Evolutionary conservation across 106 monocot genomes (phyloP).

Genomic region (Posidonia australis): DNA sequence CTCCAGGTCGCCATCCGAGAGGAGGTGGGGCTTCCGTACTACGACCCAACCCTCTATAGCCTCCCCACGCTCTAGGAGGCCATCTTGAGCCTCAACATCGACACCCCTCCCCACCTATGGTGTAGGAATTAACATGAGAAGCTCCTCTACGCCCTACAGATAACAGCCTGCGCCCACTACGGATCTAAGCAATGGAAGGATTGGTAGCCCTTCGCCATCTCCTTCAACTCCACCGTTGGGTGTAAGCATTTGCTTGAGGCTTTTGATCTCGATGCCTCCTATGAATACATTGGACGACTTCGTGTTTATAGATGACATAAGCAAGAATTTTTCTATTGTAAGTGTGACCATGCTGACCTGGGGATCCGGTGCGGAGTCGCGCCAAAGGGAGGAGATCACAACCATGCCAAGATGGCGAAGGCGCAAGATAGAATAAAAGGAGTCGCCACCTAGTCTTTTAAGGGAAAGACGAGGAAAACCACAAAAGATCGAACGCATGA

Average conservation of each 20-base stretch:
- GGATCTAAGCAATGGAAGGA: conserved; percentile 33
- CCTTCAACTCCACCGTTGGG: conserved; percentile 42
- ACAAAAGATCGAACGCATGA: no score
- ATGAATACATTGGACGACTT: no score
- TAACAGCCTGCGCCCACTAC: conserved; percentile 52
- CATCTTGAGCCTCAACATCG: conserved; percentile 29
- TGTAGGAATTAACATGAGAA: conserved; percentile 37
- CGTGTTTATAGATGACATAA: no score
- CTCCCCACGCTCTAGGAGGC: conserved; percentile 33
- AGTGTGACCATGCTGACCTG: no score
- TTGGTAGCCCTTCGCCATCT: conserved; percentile 19
- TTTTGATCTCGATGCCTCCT: conserved; percentile 63
- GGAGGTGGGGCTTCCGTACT: conserved; percentile 28
- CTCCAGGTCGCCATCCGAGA: conserved; percentile 37
- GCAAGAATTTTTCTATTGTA: no score
- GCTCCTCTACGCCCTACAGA: conserved; percentile 30
- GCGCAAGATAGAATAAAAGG: no score
- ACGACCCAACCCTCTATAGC: conserved; percentile 10
- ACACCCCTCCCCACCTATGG: conserved; percentile 20
- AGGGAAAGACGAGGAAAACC: no score
- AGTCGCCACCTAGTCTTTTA: no score
- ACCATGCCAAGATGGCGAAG: no score
- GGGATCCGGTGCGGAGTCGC: no score
- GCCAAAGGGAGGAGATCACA: no score
- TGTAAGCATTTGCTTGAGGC: conserved; percentile 47